Evolutionary conservation across 805 yeast genomes (phyloP).

Genomic region (Ogataea degrootiae): DNA sequence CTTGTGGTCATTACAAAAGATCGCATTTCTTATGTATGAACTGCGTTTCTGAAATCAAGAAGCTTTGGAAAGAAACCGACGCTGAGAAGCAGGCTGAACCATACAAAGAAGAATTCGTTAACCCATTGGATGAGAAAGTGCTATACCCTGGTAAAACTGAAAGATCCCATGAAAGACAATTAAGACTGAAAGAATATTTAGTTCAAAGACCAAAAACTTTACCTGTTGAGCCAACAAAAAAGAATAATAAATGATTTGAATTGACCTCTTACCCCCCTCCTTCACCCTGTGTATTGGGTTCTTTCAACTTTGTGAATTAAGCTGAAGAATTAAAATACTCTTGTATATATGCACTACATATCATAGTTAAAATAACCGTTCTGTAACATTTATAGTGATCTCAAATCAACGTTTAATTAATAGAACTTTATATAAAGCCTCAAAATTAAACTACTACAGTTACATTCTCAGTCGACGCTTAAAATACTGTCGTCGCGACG

Average conservation of each 20-base stretch:
- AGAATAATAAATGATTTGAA: not conserved
- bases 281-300: too few relatives aligned
- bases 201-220: constrained; percentile 50
- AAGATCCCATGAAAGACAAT: constrained; percentile 39
- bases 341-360: not conserved
- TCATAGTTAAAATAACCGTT: not conserved
- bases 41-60: constrained; percentile 78
- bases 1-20: constrained; percentile 90
- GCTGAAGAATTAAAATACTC: not conserved
- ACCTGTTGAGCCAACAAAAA: constrained; percentile 39
- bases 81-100: constrained; percentile 25
- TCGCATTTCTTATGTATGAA: constrained; percentile 90
- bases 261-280: not conserved
- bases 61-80: constrained; percentile 51
- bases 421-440: too few relatives aligned
- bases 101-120: constrained; percentile 40
- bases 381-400: not conserved
- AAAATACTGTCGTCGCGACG: too few relatives aligned
- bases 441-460: too few relatives aligned
- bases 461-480: too few relatives aligned
- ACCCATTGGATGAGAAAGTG: constrained; percentile 57
- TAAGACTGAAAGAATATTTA: constrained; percentile 52
- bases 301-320: too few relatives aligned
- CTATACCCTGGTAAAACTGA: constrained; percentile 71
- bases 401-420: not conserved